Evolutionary conservation across 176 grass and related monocot species (phyloP).

Genomic region (Metroxylon sagu): DNA sequence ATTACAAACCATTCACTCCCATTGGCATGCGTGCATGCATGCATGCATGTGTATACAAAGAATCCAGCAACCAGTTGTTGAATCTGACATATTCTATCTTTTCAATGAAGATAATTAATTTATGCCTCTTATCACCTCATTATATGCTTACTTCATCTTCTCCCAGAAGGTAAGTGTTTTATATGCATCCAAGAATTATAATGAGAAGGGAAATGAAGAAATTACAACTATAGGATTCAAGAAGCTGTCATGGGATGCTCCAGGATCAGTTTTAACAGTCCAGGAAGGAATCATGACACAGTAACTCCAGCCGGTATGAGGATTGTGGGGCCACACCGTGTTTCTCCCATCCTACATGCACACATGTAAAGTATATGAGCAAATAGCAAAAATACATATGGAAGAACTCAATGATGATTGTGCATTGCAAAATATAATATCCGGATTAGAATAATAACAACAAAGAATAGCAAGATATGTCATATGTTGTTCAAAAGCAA

Average conservation of each 20-base stretch:
- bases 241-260: slow-evolving; percentile 60
- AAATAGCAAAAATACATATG: slow-evolving; percentile 3
- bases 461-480: too few species aligned
- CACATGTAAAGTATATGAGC: slow-evolving; percentile 1
- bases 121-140: too few species aligned
- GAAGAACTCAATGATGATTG: background rate
- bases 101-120: too few species aligned
- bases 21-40: too few species aligned
- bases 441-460: too few species aligned
- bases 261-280: slow-evolving; percentile 64
- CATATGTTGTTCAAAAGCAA: too few species aligned
- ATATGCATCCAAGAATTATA: background rate
- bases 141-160: too few species aligned
- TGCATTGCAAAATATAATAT: background rate
- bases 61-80: too few species aligned
- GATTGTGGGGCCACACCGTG: slow-evolving; percentile 92
- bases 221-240: slow-evolving; percentile 95
- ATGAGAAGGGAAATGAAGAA: slow-evolving; percentile 20
- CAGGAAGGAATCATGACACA: slow-evolving; percentile 95
- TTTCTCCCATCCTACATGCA: slow-evolving; percentile 73
- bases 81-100: too few species aligned
- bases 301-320: slow-evolving; percentile 94
- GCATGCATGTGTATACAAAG: too few species aligned
- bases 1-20: too few species aligned
- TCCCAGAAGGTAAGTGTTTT: background rate